Evolutionary conservation across 2,329 filamentous ascomycete genomes (phyloP).

Genomic region (Coniochaeta ligniaria): DNA sequence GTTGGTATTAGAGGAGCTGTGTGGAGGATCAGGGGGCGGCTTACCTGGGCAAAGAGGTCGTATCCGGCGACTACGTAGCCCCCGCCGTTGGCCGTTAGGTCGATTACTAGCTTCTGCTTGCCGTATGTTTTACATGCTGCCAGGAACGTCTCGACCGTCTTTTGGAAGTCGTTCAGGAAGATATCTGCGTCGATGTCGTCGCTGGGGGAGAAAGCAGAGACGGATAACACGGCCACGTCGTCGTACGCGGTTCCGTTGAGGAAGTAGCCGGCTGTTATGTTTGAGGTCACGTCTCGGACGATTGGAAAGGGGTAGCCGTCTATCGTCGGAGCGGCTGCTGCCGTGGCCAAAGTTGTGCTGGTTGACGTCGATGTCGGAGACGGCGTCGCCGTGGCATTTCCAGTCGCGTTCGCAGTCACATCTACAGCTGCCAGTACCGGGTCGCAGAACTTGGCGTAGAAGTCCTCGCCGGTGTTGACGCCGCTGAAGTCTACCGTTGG

Average conservation of each 20-base stretch:
- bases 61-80: constrained; percentile 40
- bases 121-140: constrained; percentile 32
- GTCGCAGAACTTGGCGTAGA: constrained; percentile 25
- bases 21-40: background rate
- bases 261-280: constrained; percentile 24
- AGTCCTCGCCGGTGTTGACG: constrained; percentile 25
- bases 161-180: constrained; percentile 18
- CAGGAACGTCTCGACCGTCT: constrained; percentile 30
- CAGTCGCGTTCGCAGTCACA: background rate
- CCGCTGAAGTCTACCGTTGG: constrained; percentile 19
- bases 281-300: constrained; percentile 18
- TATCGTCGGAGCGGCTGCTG: constrained; percentile 10
- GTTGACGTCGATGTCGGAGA: background rate
- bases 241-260: constrained; percentile 25
- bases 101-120: constrained; percentile 56
- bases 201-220: constrained; percentile 17
- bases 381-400: background rate
- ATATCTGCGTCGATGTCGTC: constrained; percentile 7
- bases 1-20: constrained; percentile 13
- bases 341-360: constrained; percentile 6
- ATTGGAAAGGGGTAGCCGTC: constrained; percentile 21
- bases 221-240: constrained; percentile 23
- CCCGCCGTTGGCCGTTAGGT: constrained; percentile 54
- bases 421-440: constrained; percentile 9
- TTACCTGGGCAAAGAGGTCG: constrained; percentile 36